Conservation (phyloP, 768 basidiomycete genomes). For the Boletellus ananiceps region DNA sequence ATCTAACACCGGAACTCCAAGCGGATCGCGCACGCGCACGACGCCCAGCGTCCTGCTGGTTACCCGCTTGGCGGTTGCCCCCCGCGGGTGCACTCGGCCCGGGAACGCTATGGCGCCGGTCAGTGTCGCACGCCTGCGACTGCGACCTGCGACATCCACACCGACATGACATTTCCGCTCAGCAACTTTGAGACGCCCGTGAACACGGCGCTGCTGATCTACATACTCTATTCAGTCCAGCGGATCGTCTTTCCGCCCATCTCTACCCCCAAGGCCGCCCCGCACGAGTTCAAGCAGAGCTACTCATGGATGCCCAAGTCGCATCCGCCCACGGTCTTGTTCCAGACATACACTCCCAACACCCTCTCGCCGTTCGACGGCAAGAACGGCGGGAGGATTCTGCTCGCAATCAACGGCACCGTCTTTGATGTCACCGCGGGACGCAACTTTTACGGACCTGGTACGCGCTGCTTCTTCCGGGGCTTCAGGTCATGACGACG, state of each 20-base stretch:
- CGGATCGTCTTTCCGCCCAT: slow-evolving; percentile 70
- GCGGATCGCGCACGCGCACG: no score
- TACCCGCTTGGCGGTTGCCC: no score
- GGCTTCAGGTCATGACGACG: neutral
- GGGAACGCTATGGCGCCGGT: no score
- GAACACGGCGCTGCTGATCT: slow-evolving; percentile 73
- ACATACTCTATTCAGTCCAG: slow-evolving; percentile 74
- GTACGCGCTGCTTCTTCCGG: slow-evolving; percentile 41
- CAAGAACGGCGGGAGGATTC: slow-evolving; percentile 61
- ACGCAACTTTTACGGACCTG: slow-evolving; percentile 90
- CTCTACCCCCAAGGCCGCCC: slow-evolving; percentile 44
- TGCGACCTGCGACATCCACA: neutral
- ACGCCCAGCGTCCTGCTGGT: no score
- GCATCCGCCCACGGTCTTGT: slow-evolving; percentile 76
- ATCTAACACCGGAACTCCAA: no score
- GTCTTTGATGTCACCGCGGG: slow-evolving; percentile 95
- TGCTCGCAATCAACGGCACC: slow-evolving; percentile 79
- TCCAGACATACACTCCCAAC: slow-evolving; percentile 73
- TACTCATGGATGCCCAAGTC: slow-evolving; percentile 91
- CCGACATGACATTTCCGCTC: slow-evolving; percentile 41
- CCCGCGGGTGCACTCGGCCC: no score
- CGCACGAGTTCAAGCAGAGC: slow-evolving; percentile 69
- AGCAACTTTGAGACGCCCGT: slow-evolving; percentile 57
- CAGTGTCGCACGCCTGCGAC: slow-evolving; percentile 18
- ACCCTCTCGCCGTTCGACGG: slow-evolving; percentile 68